Evolutionary conservation across 257 asterid genomes (phyloP), one percentile per base, ranked within the genome.

Genomic region (Parsonsia alboflavescens): DNA sequence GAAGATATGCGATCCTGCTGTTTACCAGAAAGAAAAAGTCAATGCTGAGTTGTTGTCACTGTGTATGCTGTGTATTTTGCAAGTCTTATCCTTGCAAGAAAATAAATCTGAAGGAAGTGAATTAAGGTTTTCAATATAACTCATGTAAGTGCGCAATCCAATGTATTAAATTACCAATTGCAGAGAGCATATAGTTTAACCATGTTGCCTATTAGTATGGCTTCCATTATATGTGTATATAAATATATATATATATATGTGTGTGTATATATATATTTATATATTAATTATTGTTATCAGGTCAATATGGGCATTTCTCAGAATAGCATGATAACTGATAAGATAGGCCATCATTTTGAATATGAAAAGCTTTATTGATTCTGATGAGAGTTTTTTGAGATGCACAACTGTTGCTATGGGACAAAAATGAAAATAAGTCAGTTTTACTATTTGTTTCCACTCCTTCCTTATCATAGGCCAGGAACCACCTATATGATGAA

Each of bases 241-340:
- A 33, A 1, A 46, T 17, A 24, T 65, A 11, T n/a, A 49, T 65
- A 50, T 15, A 19, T 50, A n/a, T n/a, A n/a, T n/a, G n/a, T n/a
- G n/a, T n/a, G n/a, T n/a, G n/a, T n/a, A n/a, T n/a, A n/a, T n/a
- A 19, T 13, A 50, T 11, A 33, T 33, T 1, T 33, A 1, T 33
- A 33, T 33, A 33, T 33, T 33, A 33, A 33, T 63, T 16, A 9
- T 75, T 65, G 41, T 7, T 7, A 44, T 5, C 19, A 22, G 21
- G 21, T 26, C 1, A 24, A 42, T 24, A 4, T 30, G 11, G 10
- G 28, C 11, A 24, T 41, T 65, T 39, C n/a, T 39, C 24, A 65
- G 49, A 15, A 59, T 45, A 4, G n/a, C 19, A 73, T 73, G 79
- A 54, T 68, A n/a, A 52, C 45, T 73, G 73, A 54, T 68, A n/a